Percentiles rank a stretch among this genome's conserved stretches.
These are phyloP conservation scores for Cladophialophora yegresii DNA, from an alignment of 2,329 filamentous ascomycete genomes.

Conservation along the genomic window DNA sequence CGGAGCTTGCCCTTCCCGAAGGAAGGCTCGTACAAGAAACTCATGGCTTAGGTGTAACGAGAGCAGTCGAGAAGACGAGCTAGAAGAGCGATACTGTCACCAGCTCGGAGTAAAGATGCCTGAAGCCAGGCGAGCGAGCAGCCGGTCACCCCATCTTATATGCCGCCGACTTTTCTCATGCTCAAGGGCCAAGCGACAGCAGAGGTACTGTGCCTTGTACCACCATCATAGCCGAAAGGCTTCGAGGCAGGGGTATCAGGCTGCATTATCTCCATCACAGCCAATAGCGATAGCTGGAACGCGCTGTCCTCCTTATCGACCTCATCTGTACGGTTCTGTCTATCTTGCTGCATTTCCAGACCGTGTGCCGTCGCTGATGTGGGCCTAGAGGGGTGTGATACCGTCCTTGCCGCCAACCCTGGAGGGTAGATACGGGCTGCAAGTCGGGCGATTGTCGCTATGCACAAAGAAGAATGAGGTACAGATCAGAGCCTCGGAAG, in stretches of 20 bases:
- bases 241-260: slow-evolving; percentile 13
- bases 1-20: slow-evolving; percentile 23
- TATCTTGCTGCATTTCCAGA: neutral
- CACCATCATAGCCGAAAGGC: slow-evolving; percentile 7
- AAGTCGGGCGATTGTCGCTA: neutral
- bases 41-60: slow-evolving; percentile 10
- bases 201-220: neutral
- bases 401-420: neutral
- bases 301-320: slow-evolving; percentile 6
- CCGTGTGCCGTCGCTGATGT: slow-evolving; percentile 8
- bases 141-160: neutral
- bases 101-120: neutral
- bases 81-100: neutral
- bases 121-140: neutral
- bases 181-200: neutral
- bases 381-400: neutral
- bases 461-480: neutral
- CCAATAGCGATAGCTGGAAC: neutral
- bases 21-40: slow-evolving; percentile 22
- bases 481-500: neutral
- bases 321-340: neutral
- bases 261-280: slow-evolving; percentile 6
- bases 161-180: neutral
- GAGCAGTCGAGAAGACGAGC: neutral
- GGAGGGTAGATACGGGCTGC: neutral